phyloP scores from a whole-genome alignment of 352 stramenopile species.

The Pythium folliculosum region DNA sequence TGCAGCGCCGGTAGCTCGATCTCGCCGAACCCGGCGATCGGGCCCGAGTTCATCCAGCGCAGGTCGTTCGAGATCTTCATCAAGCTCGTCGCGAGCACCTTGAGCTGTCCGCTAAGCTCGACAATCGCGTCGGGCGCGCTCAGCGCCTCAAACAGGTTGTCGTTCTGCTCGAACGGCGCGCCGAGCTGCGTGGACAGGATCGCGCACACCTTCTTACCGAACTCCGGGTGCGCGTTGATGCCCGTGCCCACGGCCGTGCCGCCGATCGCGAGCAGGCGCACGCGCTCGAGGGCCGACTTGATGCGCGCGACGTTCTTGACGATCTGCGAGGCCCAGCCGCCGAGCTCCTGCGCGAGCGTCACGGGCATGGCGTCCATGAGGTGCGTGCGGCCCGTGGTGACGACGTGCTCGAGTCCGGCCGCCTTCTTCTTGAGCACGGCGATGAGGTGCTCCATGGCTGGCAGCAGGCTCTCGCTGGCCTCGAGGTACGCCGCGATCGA shows the following conservation, averaged over 20 bases:
- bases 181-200: constrained; percentile 40
- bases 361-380: constrained; percentile 79
- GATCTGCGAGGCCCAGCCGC: constrained; percentile 54
- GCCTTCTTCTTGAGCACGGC: constrained; percentile 42
- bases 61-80: constrained; percentile 97
- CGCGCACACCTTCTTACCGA: constrained; percentile 43
- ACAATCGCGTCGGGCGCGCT: constrained; percentile 93
- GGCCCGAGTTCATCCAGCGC: constrained; percentile 90
- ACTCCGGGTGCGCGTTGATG: constrained; percentile 57
- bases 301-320: constrained; percentile 55
- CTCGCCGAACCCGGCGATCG: constrained; percentile 93
- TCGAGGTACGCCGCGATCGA: constrained; percentile 51
- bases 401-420: constrained; percentile 36
- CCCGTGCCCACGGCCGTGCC: constrained; percentile 66
- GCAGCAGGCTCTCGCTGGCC: constrained; percentile 65
- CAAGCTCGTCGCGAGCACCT: constrained; percentile 87
- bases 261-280: constrained; percentile 56
- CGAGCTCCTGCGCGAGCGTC: constrained; percentile 52
- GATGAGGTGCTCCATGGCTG: constrained; percentile 48
- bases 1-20: constrained; percentile 90
- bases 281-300: constrained; percentile 42
- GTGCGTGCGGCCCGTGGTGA: constrained; percentile 65
- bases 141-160: constrained; percentile 85
- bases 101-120: constrained; percentile 90
- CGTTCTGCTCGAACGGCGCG: constrained; percentile 48